These are phyloP conservation scores for Psilocybe sp. DNA, from an alignment of 768 basidiomycete genomes.

Conservation along the genomic window DNA sequence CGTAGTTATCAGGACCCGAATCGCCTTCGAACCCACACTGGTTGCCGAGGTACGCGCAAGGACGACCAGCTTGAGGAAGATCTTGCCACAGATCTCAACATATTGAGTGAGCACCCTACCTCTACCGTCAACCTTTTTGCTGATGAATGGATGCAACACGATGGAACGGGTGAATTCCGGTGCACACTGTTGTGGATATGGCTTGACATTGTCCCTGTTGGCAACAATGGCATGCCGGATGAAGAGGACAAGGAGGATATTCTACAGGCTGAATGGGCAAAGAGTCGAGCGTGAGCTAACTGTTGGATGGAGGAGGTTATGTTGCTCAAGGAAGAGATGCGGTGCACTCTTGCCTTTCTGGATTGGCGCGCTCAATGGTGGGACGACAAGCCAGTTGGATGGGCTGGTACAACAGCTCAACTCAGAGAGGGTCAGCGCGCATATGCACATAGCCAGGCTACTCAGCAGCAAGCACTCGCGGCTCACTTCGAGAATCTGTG, in stretches of 20 bases:
- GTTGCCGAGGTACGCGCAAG: constrained; percentile 18
- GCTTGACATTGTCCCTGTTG: background rate
- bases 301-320: constrained; percentile 14
- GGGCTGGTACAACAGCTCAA: background rate
- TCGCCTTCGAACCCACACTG: background rate
- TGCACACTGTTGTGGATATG: constrained; percentile 18
- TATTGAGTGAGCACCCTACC: no score
- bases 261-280: no score
- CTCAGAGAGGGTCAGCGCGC: constrained; percentile 5
- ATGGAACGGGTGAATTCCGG: constrained; percentile 14
- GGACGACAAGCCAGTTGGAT: background rate
- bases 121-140: background rate
- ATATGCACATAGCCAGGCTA: constrained; percentile 7
- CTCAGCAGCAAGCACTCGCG: constrained; percentile 1
- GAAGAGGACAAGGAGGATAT: no score
- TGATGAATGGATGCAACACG: background rate
- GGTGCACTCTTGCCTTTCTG: constrained; percentile 2
- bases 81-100: background rate
- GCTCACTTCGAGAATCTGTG: constrained; percentile 16
- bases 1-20: constrained; percentile 12
- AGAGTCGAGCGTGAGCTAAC: constrained; percentile 7
- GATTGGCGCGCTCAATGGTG: constrained; percentile 12
- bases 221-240: background rate
- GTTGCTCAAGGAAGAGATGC: constrained; percentile 15
- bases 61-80: constrained; percentile 4